Percentiles rank a stretch among this genome's conserved stretches.
These are phyloP conservation scores for Bromus sterilis DNA, from an alignment of 176 grass and related monocot genomes.

Conservation along the genomic window DNA sequence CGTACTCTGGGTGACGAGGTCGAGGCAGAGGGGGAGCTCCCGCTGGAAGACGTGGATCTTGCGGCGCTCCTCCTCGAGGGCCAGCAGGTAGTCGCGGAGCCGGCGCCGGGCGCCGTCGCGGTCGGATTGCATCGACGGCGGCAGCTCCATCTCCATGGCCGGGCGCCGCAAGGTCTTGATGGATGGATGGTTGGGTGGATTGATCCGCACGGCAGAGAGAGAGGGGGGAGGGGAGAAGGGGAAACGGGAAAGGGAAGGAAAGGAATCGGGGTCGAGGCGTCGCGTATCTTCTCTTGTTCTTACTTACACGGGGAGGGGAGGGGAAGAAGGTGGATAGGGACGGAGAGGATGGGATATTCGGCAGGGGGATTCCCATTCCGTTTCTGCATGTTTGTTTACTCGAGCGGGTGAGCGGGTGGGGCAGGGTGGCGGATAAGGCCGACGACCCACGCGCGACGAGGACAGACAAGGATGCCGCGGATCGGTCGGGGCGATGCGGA, in stretches of 20 bases:
- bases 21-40: conserved; percentile 80
- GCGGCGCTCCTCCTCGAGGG: conserved; percentile 70
- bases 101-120: not conserved
- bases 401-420: not conserved
- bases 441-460: not conserved
- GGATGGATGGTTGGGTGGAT: not conserved
- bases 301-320: not conserved
- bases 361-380: conserved; percentile 35
- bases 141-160: not conserved
- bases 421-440: not conserved
- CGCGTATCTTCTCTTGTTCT: conserved; percentile 75
- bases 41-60: conserved; percentile 90
- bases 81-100: conserved; percentile 53
- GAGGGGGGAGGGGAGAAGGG: not conserved
- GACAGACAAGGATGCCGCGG: not conserved
- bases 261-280: conserved; percentile 69
- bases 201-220: not conserved
- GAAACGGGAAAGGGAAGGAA: not conserved
- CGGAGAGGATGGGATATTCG: conserved; percentile 50
- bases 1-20: conserved; percentile 73
- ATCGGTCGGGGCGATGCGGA: conserved; percentile 11
- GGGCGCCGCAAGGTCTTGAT: not conserved
- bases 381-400: not conserved
- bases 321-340: not conserved
- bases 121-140: not conserved